Evolutionary conservation across 2,329 filamentous ascomycete genomes (phyloP), one percentile per base, ranked within the genome.

Genomic region (Fusarium nurragi): DNA sequence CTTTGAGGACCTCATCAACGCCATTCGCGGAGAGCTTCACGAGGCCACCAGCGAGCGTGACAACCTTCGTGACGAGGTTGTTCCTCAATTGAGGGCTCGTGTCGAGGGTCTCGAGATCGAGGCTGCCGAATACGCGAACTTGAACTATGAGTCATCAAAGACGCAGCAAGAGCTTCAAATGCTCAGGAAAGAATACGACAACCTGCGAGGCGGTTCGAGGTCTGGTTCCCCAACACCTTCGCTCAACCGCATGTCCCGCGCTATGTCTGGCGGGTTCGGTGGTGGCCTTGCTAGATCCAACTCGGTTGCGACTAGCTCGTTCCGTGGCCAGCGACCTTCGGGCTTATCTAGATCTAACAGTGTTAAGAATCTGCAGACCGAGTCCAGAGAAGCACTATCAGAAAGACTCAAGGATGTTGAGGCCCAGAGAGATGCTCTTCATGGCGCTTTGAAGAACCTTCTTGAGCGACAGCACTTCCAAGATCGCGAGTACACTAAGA

Each of bases 361-460:
- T 38, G 80, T 84, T 38, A 81, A 89, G 81, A 81, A 73, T 76
- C 54, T 54, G 21, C 78, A 76, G 48, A 77, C 72, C 57, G 86
- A 91, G 68, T 88, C 86, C 5, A 84, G 88, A 52, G 91, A 94
- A 52, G 84, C 86, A 12, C 78, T 94, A 16, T 87, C 89, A 3
- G 93, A 97, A 68, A 86, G 91, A 26, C 83, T 97, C 18, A 97
- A 97, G 77, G 94, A 98, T 67, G 89, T 97, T 12, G 94, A 98
- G 77, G 89, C 92, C 39, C 95, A 99, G 79, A 88, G 95, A 43
- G 94, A 99, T 77, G 94, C 94, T 2, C 83, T 99, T 8, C 95
- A 98, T 79, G 88, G 86, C 60, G 93, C 95, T 8, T 82, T 99
- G 50, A 94, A 91, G 79, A 92, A 88, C 60, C 83, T 99, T 16